Base-by-base conservation (phyloP, 2,329 filamentous ascomycete species). In the Penicillium sp. region DNA sequence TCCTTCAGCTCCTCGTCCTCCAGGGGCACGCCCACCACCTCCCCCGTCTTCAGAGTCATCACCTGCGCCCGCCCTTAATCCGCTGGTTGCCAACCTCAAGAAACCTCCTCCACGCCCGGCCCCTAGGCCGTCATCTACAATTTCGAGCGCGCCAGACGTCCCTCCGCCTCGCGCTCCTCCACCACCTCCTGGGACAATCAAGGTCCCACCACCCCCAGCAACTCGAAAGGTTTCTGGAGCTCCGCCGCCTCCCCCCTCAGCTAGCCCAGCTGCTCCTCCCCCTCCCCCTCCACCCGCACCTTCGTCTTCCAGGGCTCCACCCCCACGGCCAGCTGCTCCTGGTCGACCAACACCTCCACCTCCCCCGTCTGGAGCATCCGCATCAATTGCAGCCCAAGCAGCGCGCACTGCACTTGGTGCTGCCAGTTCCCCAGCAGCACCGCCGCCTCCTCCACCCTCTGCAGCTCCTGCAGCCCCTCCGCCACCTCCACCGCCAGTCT, bases 161-260 rank as follows among this genome's bases (percentile, higher is more conserved):
- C 74, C 76, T 38, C 71, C 76, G 31, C 75, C 77, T 38, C 84
- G 84, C 67, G 88, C 88, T 57, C 91, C 91, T 38, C 92, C 92
- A 34, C 90, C 90, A 12, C 89, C 73, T 58, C 77, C 76, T 11
- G 73, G 71, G 37, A 65, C 68, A 22, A 65, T 69, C 37, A 80
- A 76, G 69, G 81, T 83, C 42, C 84, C 84, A 5, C 83, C 85
- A 20, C 85, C 85, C 45, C 85, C 85, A 45, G 80, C 83, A 10
- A 72, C 80, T 42, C 80, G 86, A 64, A 88, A 88, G 70, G 83
- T 84, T 8, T 86, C 84, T 49, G 79, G 80, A 22, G 75, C 69
- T 55, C 78, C 81, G 7, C 77, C 79, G 53, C 76, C 78, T 41
- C 76, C 78, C 39, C 76, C 78, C 38, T 73, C 76, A 58, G 68